Conservation (phyloP, 495 filamentous ascomycete genomes). For the Podospora sp. region DNA sequence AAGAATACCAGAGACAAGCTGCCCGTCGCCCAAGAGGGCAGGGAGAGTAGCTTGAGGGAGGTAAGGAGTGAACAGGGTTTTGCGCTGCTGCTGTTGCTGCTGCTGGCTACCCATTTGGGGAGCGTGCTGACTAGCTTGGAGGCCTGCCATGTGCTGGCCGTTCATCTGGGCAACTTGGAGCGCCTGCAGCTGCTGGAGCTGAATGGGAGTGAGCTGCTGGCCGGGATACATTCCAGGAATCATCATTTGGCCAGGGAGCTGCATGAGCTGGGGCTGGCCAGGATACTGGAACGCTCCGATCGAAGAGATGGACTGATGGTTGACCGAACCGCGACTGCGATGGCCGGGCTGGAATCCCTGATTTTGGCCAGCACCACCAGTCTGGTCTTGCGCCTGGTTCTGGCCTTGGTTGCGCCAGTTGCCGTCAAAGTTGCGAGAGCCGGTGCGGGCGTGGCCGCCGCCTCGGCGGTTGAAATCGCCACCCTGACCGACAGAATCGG, state of each 20-base stretch:
- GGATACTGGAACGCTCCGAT: conserved; percentile 90
- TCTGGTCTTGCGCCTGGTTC: conserved; percentile 57
- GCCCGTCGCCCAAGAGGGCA: conserved; percentile 85
- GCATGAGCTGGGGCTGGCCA: conserved; percentile 87
- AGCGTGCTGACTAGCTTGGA: conserved; percentile 77
- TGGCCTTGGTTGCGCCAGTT: conserved; percentile 95
- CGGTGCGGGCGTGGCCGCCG: conserved; percentile 72
- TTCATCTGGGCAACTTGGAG: conserved; percentile 85
- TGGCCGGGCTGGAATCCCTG: conserved; percentile 92
- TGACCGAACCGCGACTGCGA: conserved; percentile 80
- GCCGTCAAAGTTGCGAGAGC: conserved; percentile 92
- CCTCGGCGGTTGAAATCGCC: conserved; percentile 70
- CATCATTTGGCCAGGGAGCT: conserved; percentile 78
- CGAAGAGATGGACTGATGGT: conserved; percentile 76
- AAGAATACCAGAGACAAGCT: conserved; percentile 93
- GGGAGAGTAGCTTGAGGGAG: conserved; percentile 93
- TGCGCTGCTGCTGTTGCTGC: conserved; percentile 89
- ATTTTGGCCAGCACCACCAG: conserved; percentile 61
- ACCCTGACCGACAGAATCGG: conserved; percentile 39
- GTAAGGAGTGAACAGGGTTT: conserved; percentile 98
- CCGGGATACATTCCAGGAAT: conserved; percentile 77
- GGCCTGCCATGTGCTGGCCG: conserved; percentile 67
- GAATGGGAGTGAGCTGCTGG: conserved; percentile 86
- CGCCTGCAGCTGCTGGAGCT: conserved; percentile 88
- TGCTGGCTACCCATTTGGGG: conserved; percentile 65